These are phyloP conservation scores for Xylariaceae sp. DNA, from an alignment of 2,329 filamentous ascomycete genomes.

Conservation along the genomic window DNA sequence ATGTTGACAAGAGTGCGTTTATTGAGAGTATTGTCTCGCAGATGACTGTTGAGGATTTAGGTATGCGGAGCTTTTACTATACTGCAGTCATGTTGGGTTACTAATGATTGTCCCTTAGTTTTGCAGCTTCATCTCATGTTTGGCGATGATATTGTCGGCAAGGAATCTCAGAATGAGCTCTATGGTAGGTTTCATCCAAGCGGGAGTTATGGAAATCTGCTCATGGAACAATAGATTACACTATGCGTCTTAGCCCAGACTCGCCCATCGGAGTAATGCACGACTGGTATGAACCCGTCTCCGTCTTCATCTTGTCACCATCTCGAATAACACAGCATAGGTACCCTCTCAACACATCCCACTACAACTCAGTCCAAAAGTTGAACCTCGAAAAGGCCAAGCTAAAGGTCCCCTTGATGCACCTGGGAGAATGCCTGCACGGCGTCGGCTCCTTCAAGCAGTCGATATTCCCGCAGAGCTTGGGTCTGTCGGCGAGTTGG, in stretches of 20 bases:
- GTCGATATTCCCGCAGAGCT: slow-evolving; percentile 40
- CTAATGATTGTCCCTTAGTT: slow-evolving; percentile 20
- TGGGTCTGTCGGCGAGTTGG: slow-evolving; percentile 39
- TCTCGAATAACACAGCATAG: slow-evolving; percentile 11
- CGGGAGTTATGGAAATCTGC: neutral
- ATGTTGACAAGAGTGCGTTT: slow-evolving; percentile 24
- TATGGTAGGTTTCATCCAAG: slow-evolving; percentile 26
- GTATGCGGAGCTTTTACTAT: slow-evolving; percentile 13
- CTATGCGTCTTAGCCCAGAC: slow-evolving; percentile 34
- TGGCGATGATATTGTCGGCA: slow-evolving; percentile 38
- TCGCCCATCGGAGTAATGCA: slow-evolving; percentile 39
- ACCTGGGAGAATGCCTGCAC: slow-evolving; percentile 41
- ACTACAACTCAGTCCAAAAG: slow-evolving; percentile 39
- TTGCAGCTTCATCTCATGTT: slow-evolving; percentile 43
- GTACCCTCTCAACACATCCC: slow-evolving; percentile 39
- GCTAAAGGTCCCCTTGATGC: slow-evolving; percentile 38
- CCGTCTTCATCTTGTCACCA: neutral
- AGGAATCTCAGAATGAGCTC: slow-evolving; percentile 35
- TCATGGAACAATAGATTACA: slow-evolving; percentile 26
- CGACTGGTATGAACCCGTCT: slow-evolving; percentile 32
- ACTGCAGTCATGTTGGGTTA: neutral
- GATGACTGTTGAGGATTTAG: slow-evolving; percentile 33
- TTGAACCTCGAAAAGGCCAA: slow-evolving; percentile 35
- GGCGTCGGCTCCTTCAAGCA: slow-evolving; percentile 42
- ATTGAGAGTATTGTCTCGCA: slow-evolving; percentile 29